A percentile compares a stretch with the other conserved stretches of the same genome.
Evolutionary conservation across 2,329 filamentous ascomycete species (phyloP).

Genomic region (Calycina marina): DNA sequence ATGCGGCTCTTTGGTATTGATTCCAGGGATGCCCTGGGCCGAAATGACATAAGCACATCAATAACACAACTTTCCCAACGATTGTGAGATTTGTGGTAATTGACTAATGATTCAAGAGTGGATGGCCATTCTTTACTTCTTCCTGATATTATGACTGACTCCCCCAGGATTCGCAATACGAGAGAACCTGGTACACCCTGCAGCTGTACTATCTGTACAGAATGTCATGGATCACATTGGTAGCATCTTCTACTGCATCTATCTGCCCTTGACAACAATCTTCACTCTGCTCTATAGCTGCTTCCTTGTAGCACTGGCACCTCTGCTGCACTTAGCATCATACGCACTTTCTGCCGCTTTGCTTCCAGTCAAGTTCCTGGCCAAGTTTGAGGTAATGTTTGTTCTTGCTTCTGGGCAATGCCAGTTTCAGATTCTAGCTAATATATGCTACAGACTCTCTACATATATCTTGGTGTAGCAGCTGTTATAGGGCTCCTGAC

Average conservation of each 20-base stretch:
- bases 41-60: too few species aligned
- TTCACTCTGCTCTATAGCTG: slow-evolving; percentile 8
- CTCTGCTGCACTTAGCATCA: slow-evolving; percentile 15
- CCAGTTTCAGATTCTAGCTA: neutral
- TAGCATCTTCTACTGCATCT: slow-evolving; percentile 13
- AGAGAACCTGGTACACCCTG: slow-evolving; percentile 13
- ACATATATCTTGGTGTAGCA: slow-evolving; percentile 46
- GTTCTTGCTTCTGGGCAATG: neutral
- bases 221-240: too few species aligned
- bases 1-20: too few species aligned
- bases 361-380: slow-evolving; percentile 16
- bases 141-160: too few species aligned
- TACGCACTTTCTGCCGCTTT: slow-evolving; percentile 11
- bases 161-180: too few species aligned
- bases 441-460: slow-evolving; percentile 23
- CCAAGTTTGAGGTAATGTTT: slow-evolving; percentile 19
- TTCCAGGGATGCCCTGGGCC: too few species aligned
- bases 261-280: slow-evolving; percentile 12
- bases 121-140: too few species aligned
- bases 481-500: slow-evolving; percentile 49
- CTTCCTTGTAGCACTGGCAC: slow-evolving; percentile 13
- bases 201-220: too few species aligned
- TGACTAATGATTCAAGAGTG: too few species aligned
- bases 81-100: too few species aligned
- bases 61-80: too few species aligned